A percentile compares a stretch with the other conserved stretches of the same genome.
Evolutionary conservation across 371 early-diverging fungal species (phyloP).

Genomic region (Mortierella sp.): DNA sequence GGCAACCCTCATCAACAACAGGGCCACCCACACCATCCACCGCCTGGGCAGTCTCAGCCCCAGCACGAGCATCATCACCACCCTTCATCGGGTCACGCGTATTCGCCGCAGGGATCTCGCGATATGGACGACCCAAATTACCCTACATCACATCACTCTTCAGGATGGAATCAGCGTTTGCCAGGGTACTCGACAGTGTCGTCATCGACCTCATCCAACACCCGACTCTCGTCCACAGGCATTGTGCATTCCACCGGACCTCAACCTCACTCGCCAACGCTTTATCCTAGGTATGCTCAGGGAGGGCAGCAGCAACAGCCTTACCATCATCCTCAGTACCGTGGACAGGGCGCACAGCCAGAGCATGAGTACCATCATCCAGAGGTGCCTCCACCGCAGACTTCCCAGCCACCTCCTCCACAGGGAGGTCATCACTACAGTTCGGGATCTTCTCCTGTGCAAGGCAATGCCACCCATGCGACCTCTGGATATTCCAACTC

Average conservation of each 20-base stretch:
- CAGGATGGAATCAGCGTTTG: slow-evolving; percentile 55
- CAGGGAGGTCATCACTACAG: slow-evolving; percentile 46
- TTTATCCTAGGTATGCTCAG: slow-evolving; percentile 47
- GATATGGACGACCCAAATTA: slow-evolving; percentile 52
- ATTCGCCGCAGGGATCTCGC: slow-evolving; percentile 21
- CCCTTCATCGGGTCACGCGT: slow-evolving; percentile 26
- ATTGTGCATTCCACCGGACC: slow-evolving; percentile 48
- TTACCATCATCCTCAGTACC: slow-evolving; percentile 44
- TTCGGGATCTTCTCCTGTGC: slow-evolving; percentile 35
- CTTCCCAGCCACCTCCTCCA: slow-evolving; percentile 32
- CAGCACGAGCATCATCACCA: slow-evolving; percentile 37
- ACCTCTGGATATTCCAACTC: slow-evolving; percentile 30
- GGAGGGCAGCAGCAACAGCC: slow-evolving; percentile 22
- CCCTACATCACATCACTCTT: slow-evolving; percentile 37
- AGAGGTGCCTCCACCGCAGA: slow-evolving; percentile 33
- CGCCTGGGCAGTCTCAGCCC: slow-evolving; percentile 19
- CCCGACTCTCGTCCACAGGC: slow-evolving; percentile 49
- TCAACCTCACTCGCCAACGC: slow-evolving; percentile 33
- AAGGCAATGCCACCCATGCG: slow-evolving; percentile 11
- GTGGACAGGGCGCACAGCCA: slow-evolving; percentile 24
- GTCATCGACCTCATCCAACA: slow-evolving; percentile 36
- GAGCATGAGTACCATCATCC: slow-evolving; percentile 50
- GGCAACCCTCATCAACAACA: slow-evolving; percentile 21
- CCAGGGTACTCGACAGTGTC: slow-evolving; percentile 51
- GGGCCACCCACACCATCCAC: slow-evolving; percentile 9